Evolutionary conservation across 2,329 filamentous ascomycete species (phyloP), one percentile per base, ranked within the genome.

Genomic region (Ceratocystis harringtonii): DNA sequence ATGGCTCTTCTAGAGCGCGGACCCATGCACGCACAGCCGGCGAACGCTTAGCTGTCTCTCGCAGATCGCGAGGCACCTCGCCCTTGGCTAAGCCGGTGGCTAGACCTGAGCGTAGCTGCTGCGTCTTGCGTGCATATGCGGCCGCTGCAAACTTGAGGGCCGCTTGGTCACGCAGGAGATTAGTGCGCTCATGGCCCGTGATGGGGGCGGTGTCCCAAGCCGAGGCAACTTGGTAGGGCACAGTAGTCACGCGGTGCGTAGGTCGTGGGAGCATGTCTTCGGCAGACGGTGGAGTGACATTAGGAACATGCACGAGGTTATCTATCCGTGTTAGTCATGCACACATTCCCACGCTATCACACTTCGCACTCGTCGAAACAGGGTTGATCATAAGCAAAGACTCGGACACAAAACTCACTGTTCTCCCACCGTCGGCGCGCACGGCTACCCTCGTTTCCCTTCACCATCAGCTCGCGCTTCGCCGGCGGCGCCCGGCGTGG

Each of bases 401-500:
- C 55, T 22, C 30, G 12, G 22, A n/a, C n/a, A 28, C 25, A 19
- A 12, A 41, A 72, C 76, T 69, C 81, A 95, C 90, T 89, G 75
- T 97, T 99, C 78, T 99, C 94, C 91, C 92, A 97, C 65, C 92
- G 82, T 71, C 92, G 86, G 62, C 92, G 81, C 71, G 92, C 86
- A 44, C 92, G 83, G 71, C 85, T 92, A 43, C 92, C 92, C 75
- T 96, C 91, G 70, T 95, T 95, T 66, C 92, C 92, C 77, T 91
- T 95, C 41, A 94, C 79, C 63, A 95, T 73, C 1, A 85, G 83
- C 69, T 96, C 90, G 19, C 92, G 85, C 63, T 82, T 77, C 41
- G 76, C 75, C 19, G 79, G 79, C 0, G 72, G 78, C 64, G 76
- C 81, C 65, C 76, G 78, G 68, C 73, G 77, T 68, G 74, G 78